Evolutionary conservation across 768 basidiomycete species (phyloP), one percentile per base, ranked within the genome.

Genomic region (Suillus variegatus): DNA sequence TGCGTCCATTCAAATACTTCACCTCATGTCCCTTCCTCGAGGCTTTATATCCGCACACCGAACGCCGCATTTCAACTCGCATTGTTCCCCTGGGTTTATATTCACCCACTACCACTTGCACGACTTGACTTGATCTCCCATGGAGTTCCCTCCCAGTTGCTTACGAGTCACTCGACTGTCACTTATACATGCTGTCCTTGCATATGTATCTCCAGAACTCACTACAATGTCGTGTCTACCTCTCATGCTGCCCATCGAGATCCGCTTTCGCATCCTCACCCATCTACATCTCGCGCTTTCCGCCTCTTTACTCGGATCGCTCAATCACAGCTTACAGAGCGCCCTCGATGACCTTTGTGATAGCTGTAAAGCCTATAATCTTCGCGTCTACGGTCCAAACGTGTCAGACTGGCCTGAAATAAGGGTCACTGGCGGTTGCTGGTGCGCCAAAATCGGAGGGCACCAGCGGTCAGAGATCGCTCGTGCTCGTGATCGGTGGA

Each of bases 331-430:
- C 51, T 79, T 87, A 54, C 67, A 64, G 0, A 64, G 65, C 56
- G 22, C 73, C 9, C 72, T 78, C 55, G 43, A 66, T 3, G 64
- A 68, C 54, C 79, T 87, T 67, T 86, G 84, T 69, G 70, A 79
- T 41, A 81, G 86, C 64, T 86, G 84, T 72, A 75, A 79, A 67
- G 76, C 80, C 22, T 86, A 84, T 71, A 81, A 86, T 69, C 73
- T 82, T 25, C 83, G 85, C 64, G 83, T 87, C 32, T 87, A 82
- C 66, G 86, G 86, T 1, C 76, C 77, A 38, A 81, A 83, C 65
- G 76, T 86, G 10, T 85, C 82, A 72, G 78, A 82, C 55, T 87
- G 86, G 86, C 82, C 83, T 52, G 81, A 84, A 63, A 82, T 85
- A 62, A 80, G 77, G 56, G 73, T 70, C 47, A 75, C 73, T 8